These are phyloP conservation scores for Cryphonectria parasitica DNA, from an alignment of 2,329 filamentous ascomycete species.

Conservation along the genomic window DNA sequence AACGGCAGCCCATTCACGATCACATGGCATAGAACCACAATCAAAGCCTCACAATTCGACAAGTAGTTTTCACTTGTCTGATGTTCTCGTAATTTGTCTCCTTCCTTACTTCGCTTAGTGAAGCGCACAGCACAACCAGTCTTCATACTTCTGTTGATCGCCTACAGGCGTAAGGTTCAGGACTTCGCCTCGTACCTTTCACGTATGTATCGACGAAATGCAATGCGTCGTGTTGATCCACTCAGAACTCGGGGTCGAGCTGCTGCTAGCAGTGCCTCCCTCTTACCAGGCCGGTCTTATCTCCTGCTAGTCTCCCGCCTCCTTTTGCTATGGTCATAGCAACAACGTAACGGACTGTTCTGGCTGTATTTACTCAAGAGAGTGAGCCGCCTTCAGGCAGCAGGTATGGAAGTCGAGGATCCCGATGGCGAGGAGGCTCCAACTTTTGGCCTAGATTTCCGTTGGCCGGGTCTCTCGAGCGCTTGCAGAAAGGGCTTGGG, in stretches of 20 bases:
- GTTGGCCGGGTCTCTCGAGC: background rate
- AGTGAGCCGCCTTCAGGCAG: background rate
- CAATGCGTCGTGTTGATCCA: background rate
- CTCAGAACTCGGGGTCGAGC: background rate
- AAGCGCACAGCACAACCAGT: background rate
- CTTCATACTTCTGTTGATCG: background rate
- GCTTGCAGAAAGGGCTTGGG: background rate
- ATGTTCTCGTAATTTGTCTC: background rate
- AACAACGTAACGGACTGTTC: background rate
- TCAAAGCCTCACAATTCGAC: background rate
- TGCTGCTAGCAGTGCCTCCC: background rate
- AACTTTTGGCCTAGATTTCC: background rate
- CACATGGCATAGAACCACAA: background rate
- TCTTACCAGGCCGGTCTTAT: background rate
- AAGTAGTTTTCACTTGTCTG: background rate
- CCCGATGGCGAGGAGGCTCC: background rate
- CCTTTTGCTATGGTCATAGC: background rate
- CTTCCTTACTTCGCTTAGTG: no score
- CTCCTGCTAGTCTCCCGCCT: background rate
- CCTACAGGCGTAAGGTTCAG: background rate
- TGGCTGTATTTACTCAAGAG: background rate
- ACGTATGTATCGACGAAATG: background rate
- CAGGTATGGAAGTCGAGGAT: background rate
- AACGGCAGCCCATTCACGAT: background rate
- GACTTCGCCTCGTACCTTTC: background rate